Percentiles rank a stretch among this genome's conserved stretches.
These are phyloP conservation scores for Eucalyptus cloeziana DNA, from an alignment of 345 rosid species.

Conservation along the genomic window DNA sequence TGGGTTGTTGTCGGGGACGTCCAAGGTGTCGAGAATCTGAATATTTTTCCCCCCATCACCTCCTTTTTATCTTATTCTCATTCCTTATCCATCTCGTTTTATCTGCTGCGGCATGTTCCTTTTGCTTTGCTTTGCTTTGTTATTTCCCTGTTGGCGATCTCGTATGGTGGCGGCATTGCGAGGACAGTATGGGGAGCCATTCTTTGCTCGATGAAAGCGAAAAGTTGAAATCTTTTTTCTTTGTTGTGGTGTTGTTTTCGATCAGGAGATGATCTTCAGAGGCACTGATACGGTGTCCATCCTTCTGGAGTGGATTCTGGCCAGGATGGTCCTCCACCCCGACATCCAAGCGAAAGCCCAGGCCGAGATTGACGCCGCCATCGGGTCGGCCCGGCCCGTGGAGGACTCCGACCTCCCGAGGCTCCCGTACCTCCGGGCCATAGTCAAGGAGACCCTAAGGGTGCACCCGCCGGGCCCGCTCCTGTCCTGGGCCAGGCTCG, in stretches of 20 bases:
- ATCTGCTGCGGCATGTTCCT: not conserved
- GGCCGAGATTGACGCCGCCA: slow-evolving; percentile 35
- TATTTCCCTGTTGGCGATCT: not conserved
- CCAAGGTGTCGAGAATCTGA: slow-evolving; percentile 6
- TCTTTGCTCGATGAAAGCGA: not conserved
- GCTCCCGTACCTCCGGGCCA: slow-evolving; percentile 46
- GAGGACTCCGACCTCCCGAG: slow-evolving; percentile 46
- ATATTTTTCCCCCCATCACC: not conserved
- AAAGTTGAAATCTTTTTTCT: not conserved
- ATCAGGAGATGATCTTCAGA: slow-evolving; percentile 57
- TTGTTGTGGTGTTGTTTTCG: not conserved
- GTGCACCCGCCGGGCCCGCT: slow-evolving; percentile 89
- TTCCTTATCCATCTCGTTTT: not conserved
- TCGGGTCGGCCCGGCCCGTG: slow-evolving; percentile 15
- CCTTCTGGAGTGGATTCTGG: slow-evolving; percentile 49
- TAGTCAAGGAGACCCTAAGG: slow-evolving; percentile 72
- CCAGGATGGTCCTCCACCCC: slow-evolving; percentile 47
- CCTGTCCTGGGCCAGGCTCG: slow-evolving; percentile 83
- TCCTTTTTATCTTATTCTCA: not conserved
- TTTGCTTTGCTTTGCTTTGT: not conserved
- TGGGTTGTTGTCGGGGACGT: not conserved
- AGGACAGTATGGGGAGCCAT: not conserved
- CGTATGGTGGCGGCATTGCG: not conserved
- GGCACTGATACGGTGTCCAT: slow-evolving; percentile 62
- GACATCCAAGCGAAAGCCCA: slow-evolving; percentile 50